These are phyloP conservation scores for Aureobasidium sp. DNA, from an alignment of 2,329 filamentous ascomycete genomes.

Conservation along the genomic window DNA sequence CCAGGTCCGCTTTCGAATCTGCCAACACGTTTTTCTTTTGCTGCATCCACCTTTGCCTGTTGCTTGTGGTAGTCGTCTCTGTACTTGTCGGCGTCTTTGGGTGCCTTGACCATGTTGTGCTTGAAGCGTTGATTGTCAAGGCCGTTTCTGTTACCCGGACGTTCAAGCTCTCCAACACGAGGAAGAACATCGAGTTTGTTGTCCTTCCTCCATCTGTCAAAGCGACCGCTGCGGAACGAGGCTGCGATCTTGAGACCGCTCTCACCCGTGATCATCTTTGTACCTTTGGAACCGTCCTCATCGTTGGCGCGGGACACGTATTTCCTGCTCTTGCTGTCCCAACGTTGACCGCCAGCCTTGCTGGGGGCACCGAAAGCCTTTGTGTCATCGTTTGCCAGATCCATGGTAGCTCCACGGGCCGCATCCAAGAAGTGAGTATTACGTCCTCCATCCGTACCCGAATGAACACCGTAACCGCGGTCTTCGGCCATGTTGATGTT, in stretches of 20 bases:
- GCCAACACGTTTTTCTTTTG: constrained; percentile 72
- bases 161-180: constrained; percentile 73
- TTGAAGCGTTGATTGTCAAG: constrained; percentile 53
- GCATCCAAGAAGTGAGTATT: constrained; percentile 75
- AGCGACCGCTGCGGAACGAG: constrained; percentile 84
- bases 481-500: constrained; percentile 77
- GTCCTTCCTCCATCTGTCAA: constrained; percentile 83
- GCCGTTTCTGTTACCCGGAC: constrained; percentile 21
- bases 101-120: constrained; percentile 79
- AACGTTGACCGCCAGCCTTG: constrained; percentile 64
- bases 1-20: constrained; percentile 51
- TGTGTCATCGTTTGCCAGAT: constrained; percentile 81
- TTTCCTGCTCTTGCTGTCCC: constrained; percentile 95
- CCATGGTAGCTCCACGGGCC: constrained; percentile 83
- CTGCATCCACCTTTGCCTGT: constrained; percentile 83
- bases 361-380: constrained; percentile 72
- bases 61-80: constrained; percentile 82
- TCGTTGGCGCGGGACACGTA: constrained; percentile 90
- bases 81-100: constrained; percentile 88
- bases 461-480: constrained; percentile 86
- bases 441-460: constrained; percentile 48
- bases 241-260: constrained; percentile 94
- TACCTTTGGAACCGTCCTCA: constrained; percentile 73
- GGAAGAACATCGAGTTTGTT: constrained; percentile 75
- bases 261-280: constrained; percentile 75